Conservation (phyloP, 495 filamentous ascomycete species). For the Hypoxylon fuscum region DNA sequence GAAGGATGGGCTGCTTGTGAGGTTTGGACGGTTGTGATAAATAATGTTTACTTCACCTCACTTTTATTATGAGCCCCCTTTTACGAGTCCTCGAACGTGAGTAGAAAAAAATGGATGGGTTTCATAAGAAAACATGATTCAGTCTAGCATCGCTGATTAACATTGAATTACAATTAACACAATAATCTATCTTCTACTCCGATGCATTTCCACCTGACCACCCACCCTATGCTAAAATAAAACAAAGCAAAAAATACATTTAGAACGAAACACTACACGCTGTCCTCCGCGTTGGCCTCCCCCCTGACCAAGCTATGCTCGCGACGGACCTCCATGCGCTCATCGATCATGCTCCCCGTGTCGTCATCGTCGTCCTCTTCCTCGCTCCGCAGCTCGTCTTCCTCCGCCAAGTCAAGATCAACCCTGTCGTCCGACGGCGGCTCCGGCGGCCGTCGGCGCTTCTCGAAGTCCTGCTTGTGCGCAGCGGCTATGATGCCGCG, state of each 20-base stretch:
- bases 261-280: background rate
- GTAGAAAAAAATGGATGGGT: too few relatives aligned
- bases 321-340: slow-evolving; percentile 37
- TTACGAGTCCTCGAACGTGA: too few relatives aligned
- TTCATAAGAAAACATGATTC: too few relatives aligned
- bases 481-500: slow-evolving; percentile 70
- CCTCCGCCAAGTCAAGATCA: slow-evolving; percentile 13
- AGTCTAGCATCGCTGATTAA: too few relatives aligned
- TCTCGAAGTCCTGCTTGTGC: slow-evolving; percentile 89
- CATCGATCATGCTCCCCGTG: slow-evolving; percentile 40
- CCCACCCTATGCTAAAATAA: too few relatives aligned
- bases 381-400: slow-evolving; percentile 28
- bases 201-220: too few relatives aligned
- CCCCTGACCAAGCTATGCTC: slow-evolving; percentile 22
- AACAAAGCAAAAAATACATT: too few relatives aligned
- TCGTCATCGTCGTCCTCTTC: slow-evolving; percentile 47
- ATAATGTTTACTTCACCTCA: background rate
- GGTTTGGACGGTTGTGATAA: slow-evolving; percentile 28
- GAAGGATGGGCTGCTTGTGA: slow-evolving; percentile 30
- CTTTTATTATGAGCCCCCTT: too few relatives aligned
- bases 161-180: too few relatives aligned
- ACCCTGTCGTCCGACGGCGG: background rate
- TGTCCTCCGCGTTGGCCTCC: slow-evolving; percentile 16
- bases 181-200: too few relatives aligned
- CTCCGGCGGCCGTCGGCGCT: slow-evolving; percentile 63